Base-by-base conservation (phyloP, 1,284 basidiomycete species). In the Xerocomus amazonicus region DNA sequence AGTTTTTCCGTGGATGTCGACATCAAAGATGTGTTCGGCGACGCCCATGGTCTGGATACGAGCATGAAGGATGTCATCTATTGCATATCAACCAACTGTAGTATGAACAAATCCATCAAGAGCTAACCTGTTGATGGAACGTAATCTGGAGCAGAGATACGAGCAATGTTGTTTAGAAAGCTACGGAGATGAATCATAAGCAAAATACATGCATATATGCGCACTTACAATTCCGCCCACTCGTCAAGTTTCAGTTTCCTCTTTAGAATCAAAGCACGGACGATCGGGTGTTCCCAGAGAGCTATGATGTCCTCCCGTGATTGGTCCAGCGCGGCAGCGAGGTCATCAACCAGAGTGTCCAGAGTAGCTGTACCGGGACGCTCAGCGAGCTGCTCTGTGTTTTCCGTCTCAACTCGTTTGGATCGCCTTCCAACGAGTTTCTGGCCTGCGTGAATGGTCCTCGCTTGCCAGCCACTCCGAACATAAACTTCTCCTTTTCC, bases 41-140 rank as follows among this genome's bases (percentile, higher is more conserved):
- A 91, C 84, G 2, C 87, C 87, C 81, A 91, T 89, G 7, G 87
- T 91, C 59, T 90, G 88, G 45, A 91, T 84, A 26, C 88, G 83
- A 17, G 87, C 87, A 60, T 89, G 87, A 10, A 91, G 73, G 47
- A 91, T 90, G 59, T 91, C 88, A 63, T 90, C 88, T 89, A 52
- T 12, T n/a, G 35, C 27, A 36, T 33, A 28, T 51, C 35, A 55
- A 45, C 23, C 23, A 26, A 43, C 29, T 9, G 38, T 31, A 29
- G 4, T 19, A 28, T 23, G 31, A 29, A 27, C 16, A 10, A 48
- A 43, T 44, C 28, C 45, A 44, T 34, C 33, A 41, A 13, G 6
- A 51, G 60, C 44, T 61, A 13, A 86, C 86, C 87, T 44, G 80
- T 87, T 2, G 83, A 82, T 27, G 88, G 88, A 42, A 86, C 67